phyloP scores from a whole-genome alignment of 352 stramenopile genomes.

The Globisporangium barbulae region DNA sequence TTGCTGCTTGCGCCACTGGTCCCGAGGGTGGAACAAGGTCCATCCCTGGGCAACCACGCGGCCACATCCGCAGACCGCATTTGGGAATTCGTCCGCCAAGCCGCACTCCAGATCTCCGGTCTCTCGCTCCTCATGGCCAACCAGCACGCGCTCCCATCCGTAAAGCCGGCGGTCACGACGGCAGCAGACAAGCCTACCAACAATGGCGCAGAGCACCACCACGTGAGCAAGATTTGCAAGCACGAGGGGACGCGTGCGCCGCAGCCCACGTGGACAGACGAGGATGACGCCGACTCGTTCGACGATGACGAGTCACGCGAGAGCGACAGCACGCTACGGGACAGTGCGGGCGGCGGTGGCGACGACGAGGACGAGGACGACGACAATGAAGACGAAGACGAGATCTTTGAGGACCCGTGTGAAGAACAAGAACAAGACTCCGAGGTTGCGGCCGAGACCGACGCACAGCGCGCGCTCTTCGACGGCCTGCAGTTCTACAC shows the following conservation, averaged over 20 bases:
- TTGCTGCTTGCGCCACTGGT: constrained; percentile 8
- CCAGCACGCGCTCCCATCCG: constrained; percentile 19
- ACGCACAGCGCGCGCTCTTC: constrained; percentile 32
- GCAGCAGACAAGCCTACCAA: background rate
- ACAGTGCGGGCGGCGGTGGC: background rate
- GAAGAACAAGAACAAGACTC: background rate
- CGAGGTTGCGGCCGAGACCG: constrained; percentile 5
- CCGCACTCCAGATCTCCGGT: constrained; percentile 10
- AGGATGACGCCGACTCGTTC: constrained; percentile 5
- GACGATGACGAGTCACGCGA: constrained; percentile 7
- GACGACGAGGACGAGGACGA: constrained; percentile 4
- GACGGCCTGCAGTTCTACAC: constrained; percentile 71
- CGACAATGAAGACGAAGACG: background rate
- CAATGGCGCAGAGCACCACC: background rate
- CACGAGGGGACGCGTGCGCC: background rate
- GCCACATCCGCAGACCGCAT: background rate
- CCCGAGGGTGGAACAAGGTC: constrained; percentile 13
- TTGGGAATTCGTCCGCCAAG: constrained; percentile 1
- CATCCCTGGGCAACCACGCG: background rate
- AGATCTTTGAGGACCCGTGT: constrained; percentile 7
- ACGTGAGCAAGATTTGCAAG: background rate
- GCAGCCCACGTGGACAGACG: background rate
- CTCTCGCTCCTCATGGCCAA: constrained; percentile 22
- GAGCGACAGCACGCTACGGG: background rate
- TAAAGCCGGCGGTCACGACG: constrained; percentile 7